Percentiles rank a stretch among this genome's conserved stretches.
These are phyloP conservation scores for Acorus calamus DNA, from an alignment of 106 monocot species.

Conservation along the genomic window DNA sequence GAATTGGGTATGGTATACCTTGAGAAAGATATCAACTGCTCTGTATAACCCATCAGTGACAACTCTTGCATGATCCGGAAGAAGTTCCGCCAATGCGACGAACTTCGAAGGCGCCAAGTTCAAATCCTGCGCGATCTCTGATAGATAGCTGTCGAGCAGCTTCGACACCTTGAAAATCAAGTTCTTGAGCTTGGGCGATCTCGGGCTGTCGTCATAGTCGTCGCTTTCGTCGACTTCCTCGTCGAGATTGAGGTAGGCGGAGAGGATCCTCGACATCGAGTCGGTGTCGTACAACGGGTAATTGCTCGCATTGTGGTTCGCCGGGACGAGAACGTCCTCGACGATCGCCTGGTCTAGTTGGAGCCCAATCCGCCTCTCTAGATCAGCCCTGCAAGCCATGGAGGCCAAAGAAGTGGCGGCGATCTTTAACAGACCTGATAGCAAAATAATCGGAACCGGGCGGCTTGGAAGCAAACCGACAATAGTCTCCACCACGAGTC, in stretches of 20 bases:
- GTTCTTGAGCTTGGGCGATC: slow-evolving; percentile 48
- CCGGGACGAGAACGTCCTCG: slow-evolving; percentile 66
- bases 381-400: slow-evolving; percentile 39
- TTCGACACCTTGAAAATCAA: slow-evolving; percentile 50
- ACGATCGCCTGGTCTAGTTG: slow-evolving; percentile 71
- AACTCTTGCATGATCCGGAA: slow-evolving; percentile 72
- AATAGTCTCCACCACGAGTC: slow-evolving; percentile 39
- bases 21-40: slow-evolving; percentile 85
- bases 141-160: slow-evolving; percentile 80
- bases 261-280: slow-evolving; percentile 47
- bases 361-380: slow-evolving; percentile 69
- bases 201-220: slow-evolving; percentile 52
- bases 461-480: slow-evolving; percentile 59
- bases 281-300: slow-evolving; percentile 71
- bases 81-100: slow-evolving; percentile 58
- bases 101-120: slow-evolving; percentile 73
- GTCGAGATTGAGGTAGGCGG: slow-evolving; percentile 56
- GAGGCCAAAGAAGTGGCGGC: slow-evolving; percentile 37
- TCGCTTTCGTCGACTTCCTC: slow-evolving; percentile 35
- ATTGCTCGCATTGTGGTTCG: slow-evolving; percentile 16
- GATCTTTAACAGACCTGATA: slow-evolving; percentile 71
- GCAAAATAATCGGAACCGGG: slow-evolving; percentile 61
- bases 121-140: slow-evolving; percentile 74
- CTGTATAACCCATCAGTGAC: slow-evolving; percentile 76
- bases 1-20: slow-evolving; percentile 28